Conservation (phyloP, 2,329 filamentous ascomycete genomes). For the Ilyonectria mors-panacis region DNA sequence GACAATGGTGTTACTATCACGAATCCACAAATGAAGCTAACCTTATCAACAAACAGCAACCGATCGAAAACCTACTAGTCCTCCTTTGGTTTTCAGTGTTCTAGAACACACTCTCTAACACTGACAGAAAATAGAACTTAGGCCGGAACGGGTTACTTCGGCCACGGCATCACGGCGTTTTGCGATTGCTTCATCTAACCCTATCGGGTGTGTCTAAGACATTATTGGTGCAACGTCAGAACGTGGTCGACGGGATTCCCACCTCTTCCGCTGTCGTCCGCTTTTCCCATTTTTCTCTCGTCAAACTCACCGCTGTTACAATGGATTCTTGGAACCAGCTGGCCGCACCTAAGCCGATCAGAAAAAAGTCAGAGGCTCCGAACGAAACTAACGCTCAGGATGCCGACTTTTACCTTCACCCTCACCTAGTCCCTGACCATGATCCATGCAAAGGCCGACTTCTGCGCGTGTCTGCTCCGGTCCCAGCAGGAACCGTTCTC, state of each 20-base stretch:
- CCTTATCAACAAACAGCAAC: neutral
- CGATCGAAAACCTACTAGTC: neutral
- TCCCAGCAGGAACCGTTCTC: conserved; percentile 46
- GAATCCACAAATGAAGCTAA: neutral
- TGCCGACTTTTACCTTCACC: conserved; percentile 42
- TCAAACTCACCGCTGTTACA: conserved; percentile 9
- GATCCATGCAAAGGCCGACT: conserved; percentile 47
- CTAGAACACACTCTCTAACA: neutral
- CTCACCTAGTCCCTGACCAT: conserved; percentile 40
- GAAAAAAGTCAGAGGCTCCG: conserved; percentile 20
- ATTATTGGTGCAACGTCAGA: conserved; percentile 18
- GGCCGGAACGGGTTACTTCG: conserved; percentile 42
- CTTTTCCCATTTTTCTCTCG: conserved; percentile 12
- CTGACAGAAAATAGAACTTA: conserved; percentile 2
- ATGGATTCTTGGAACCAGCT: conserved; percentile 39
- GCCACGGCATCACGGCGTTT: conserved; percentile 23
- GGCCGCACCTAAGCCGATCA: conserved; percentile 31
- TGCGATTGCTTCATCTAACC: conserved; percentile 43
- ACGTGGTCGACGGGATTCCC: conserved; percentile 29
- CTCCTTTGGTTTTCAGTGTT: neutral
- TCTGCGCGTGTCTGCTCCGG: conserved; percentile 41
- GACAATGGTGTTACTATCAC: neutral
- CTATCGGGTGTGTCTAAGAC: conserved; percentile 37
- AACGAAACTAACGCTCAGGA: conserved; percentile 36
- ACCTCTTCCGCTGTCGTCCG: conserved; percentile 22